Percentiles rank a stretch among this genome's conserved stretches.
Evolutionary conservation across 73 alveolate genomes (phyloP).

Genomic region (Symbiodinium natans): DNA sequence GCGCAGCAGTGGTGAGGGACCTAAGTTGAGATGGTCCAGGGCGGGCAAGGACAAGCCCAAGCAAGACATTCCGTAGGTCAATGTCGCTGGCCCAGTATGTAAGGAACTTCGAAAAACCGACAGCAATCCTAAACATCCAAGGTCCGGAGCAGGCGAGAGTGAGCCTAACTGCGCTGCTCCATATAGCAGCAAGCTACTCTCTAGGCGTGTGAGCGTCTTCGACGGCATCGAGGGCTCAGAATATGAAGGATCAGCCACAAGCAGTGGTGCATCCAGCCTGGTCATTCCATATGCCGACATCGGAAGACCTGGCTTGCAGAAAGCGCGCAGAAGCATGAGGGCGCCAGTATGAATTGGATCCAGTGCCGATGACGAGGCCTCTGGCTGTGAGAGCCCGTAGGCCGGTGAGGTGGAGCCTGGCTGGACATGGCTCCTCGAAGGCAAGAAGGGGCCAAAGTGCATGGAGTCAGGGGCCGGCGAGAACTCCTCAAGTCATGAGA

Average conservation of each 20-base stretch:
- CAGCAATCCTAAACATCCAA: neutral
- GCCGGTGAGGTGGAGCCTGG: conserved; percentile 10
- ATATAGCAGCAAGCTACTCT: neutral
- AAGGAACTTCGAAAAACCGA: conserved; percentile 9
- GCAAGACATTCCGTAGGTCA: conserved; percentile 23
- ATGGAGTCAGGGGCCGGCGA: conserved; percentile 1
- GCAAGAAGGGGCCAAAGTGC: conserved; percentile 3
- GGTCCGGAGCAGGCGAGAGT: conserved; percentile 15
- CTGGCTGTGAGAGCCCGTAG: conserved; percentile 45
- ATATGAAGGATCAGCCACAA: neutral
- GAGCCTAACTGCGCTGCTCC: conserved; percentile 23
- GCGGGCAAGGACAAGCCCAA: neutral
- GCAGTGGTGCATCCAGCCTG: neutral
- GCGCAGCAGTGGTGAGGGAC: neutral
- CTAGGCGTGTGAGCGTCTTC: neutral
- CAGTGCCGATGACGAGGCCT: neutral
- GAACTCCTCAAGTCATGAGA: conserved; percentile 29
- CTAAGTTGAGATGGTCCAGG: conserved; percentile 39
- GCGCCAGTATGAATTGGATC: conserved; percentile 14
- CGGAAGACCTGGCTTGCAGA: neutral
- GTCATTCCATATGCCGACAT: conserved; percentile 3
- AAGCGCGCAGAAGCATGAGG: neutral
- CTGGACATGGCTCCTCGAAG: neutral
- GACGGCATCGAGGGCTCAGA: conserved; percentile 5
- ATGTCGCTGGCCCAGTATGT: neutral